Percentiles rank a stretch among this genome's conserved stretches.
Conservation (phyloP, 495 filamentous ascomycete genomes). For the Penicillium roqueforti region DNA sequence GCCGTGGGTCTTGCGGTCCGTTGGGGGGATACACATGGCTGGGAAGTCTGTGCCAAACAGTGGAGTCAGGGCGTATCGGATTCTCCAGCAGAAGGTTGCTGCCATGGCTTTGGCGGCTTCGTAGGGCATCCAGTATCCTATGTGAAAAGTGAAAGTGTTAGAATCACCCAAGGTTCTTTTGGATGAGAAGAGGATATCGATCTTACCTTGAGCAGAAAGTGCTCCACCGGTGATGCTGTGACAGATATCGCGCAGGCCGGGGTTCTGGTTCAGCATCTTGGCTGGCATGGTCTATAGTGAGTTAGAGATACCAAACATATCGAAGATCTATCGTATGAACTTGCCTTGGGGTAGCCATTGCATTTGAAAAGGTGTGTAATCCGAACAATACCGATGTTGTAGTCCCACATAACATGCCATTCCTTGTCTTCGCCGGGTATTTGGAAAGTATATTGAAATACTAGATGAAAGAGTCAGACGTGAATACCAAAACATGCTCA, state of each 20-base stretch:
- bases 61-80: slow-evolving; percentile 79
- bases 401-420: slow-evolving; percentile 93
- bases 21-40: slow-evolving; percentile 58
- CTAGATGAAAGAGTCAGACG: slow-evolving; percentile 42
- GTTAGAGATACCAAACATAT: slow-evolving; percentile 11
- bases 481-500: background rate
- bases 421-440: slow-evolving; percentile 59
- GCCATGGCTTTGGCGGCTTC: slow-evolving; percentile 77
- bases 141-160: slow-evolving; percentile 1
- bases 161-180: background rate
- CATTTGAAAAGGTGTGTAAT: slow-evolving; percentile 96
- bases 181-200: background rate
- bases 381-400: slow-evolving; percentile 89
- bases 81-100: slow-evolving; percentile 80
- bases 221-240: slow-evolving; percentile 94
- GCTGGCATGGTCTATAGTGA: slow-evolving; percentile 68
- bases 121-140: slow-evolving; percentile 98
- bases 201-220: slow-evolving; percentile 79
- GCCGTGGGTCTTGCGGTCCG: slow-evolving; percentile 52
- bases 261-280: slow-evolving; percentile 74
- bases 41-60: slow-evolving; percentile 84
- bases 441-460: slow-evolving; percentile 88
- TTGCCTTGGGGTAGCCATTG: slow-evolving; percentile 78
- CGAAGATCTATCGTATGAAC: background rate
- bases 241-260: slow-evolving; percentile 77